Conservation (phyloP, 768 basidiomycete genomes). For the Gautieria morchelliformis region DNA sequence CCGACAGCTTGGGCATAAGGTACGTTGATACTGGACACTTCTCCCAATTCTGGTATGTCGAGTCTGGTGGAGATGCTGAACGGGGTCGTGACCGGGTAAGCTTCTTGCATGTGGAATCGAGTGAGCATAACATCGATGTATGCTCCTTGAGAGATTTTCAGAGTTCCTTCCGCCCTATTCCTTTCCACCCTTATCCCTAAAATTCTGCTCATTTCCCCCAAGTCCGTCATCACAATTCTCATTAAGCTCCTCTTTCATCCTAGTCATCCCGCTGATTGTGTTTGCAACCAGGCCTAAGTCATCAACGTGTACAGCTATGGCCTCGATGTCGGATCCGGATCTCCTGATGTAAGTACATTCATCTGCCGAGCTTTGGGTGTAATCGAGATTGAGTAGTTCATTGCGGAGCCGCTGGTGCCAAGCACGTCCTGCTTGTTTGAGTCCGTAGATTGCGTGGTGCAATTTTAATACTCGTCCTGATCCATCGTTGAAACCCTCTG, state of each 20-base stretch:
- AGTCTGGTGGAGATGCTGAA: constrained; percentile 6
- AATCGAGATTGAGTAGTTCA: constrained; percentile 15
- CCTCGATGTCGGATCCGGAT: constrained; percentile 3
- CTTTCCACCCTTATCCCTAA: constrained; percentile 28
- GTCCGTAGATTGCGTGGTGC: constrained; percentile 18
- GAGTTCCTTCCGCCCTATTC: constrained; percentile 10
- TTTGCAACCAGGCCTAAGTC: constrained; percentile 17
- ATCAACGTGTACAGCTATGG: constrained; percentile 23
- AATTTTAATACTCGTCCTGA: constrained; percentile 14
- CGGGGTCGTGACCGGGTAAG: constrained; percentile 9
- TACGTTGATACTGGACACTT: background rate
- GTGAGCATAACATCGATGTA: constrained; percentile 7
- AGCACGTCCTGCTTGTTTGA: constrained; percentile 21
- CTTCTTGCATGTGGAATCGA: constrained; percentile 4
- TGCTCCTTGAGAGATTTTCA: constrained; percentile 7
- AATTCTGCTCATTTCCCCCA: constrained; percentile 21
- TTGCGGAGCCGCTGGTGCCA: constrained; percentile 22
- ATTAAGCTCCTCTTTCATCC: constrained; percentile 8
- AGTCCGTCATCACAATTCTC: constrained; percentile 23
- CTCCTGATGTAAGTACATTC: constrained; percentile 16
- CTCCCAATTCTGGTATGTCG: background rate
- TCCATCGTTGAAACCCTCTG: constrained; percentile 11
- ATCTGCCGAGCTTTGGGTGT: constrained; percentile 12
- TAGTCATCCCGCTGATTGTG: background rate
- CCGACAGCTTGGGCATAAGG: constrained; percentile 20